Conservation (phyloP, 768 basidiomycete species). For the Hypholoma sublateritium region DNA sequence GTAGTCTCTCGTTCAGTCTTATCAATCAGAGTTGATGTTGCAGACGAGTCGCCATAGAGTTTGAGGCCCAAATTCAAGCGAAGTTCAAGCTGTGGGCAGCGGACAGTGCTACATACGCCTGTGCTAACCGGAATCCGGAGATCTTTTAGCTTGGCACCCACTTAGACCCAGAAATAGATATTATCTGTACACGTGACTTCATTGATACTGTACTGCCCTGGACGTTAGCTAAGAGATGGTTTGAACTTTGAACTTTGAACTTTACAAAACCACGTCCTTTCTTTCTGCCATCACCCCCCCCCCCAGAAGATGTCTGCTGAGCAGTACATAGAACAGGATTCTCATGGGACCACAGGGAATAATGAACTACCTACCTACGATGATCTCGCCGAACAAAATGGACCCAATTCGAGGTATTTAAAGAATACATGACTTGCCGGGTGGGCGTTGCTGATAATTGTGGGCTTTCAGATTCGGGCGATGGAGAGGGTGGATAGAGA, state of each 20-base stretch:
- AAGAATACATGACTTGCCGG: constrained; percentile 7
- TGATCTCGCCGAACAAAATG: constrained; percentile 72
- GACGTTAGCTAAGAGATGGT: not conserved
- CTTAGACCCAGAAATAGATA: constrained; percentile 12
- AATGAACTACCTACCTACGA: constrained; percentile 78
- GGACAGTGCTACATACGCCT: no score
- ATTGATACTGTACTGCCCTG: constrained; percentile 16
- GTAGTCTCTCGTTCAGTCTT: no score
- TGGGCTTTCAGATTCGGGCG: constrained; percentile 65
- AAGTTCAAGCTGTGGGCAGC: no score
- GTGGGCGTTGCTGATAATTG: constrained; percentile 4
- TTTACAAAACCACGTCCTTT: constrained; percentile 1
- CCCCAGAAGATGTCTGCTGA: constrained; percentile 28
- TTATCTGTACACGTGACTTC: constrained; percentile 20
- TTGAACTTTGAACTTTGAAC: no score
- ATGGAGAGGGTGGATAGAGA: constrained; percentile 89
- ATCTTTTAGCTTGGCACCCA: no score
- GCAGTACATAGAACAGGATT: constrained; percentile 45
- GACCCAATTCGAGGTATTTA: constrained; percentile 77
- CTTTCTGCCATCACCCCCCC: constrained; percentile 4
- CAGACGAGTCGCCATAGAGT: no score
- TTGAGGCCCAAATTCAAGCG: no score
- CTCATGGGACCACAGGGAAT: constrained; percentile 25
- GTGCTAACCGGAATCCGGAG: no score
- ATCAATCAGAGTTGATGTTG: no score